Evolutionary conservation across 257 asterid species (phyloP).

Genomic region (Plantago major): DNA sequence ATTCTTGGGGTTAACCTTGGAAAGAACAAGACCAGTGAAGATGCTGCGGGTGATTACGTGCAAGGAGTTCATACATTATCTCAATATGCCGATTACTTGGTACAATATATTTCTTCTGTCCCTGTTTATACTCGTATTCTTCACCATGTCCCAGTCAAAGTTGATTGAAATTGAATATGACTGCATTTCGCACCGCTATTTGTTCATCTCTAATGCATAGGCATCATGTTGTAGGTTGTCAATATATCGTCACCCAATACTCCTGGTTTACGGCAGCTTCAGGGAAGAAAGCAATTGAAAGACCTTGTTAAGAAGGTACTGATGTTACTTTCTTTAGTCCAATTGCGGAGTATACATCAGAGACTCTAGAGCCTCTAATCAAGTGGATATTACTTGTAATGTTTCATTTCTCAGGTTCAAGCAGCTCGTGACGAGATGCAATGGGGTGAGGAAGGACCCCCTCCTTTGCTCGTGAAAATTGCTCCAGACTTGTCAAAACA

Average conservation of each 20-base stretch:
- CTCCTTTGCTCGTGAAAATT: slow-evolving; percentile 91
- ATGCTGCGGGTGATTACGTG: slow-evolving; percentile 93
- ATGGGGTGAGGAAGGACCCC: slow-evolving; percentile 99
- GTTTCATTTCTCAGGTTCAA: slow-evolving; percentile 54
- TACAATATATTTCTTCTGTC: slow-evolving; percentile 24
- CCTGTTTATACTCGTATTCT: neutral
- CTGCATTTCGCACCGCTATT: neutral
- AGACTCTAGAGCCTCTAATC: neutral
- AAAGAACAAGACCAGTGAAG: slow-evolving; percentile 94
- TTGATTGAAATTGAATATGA: neutral
- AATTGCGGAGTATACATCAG: neutral
- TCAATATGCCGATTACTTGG: slow-evolving; percentile 98
- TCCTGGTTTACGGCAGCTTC: slow-evolving; percentile 96
- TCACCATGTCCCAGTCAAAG: neutral
- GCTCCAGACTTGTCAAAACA: slow-evolving; percentile 95
- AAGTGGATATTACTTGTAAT: slow-evolving; percentile 6
- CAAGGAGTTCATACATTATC: slow-evolving; percentile 99
- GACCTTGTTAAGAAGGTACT: slow-evolving; percentile 95
- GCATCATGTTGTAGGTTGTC: slow-evolving; percentile 50
- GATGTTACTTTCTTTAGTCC: slow-evolving; percentile 11
- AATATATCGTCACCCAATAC: slow-evolving; percentile 96
- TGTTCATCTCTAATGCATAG: slow-evolving; percentile 2
- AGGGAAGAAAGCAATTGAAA: slow-evolving; percentile 93
- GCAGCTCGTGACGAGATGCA: slow-evolving; percentile 99
- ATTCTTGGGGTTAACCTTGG: slow-evolving; percentile 98